Conservation (phyloP, 176 grass and related monocot species). For the Sorghum bicolor region DNA sequence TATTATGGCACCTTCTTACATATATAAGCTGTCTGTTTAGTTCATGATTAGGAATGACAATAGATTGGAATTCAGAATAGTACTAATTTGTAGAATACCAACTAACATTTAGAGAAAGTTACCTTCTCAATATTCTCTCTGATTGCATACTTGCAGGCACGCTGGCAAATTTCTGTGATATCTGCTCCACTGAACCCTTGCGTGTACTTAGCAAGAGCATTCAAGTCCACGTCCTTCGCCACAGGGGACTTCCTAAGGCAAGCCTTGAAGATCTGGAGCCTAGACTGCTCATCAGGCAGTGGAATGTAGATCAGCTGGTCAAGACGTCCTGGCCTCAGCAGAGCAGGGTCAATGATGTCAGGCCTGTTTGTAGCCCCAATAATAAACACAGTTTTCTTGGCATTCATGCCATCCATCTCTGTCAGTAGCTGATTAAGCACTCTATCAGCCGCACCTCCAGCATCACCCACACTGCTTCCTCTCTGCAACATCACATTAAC, state of each 20-base stretch:
- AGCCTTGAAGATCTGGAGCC: constrained; percentile 77
- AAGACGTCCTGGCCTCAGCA: constrained; percentile 73
- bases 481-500: constrained; percentile 39
- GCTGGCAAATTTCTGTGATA: constrained; percentile 91
- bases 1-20: not conserved
- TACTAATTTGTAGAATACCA: not conserved
- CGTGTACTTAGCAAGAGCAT: constrained; percentile 71
- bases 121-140: constrained; percentile 92
- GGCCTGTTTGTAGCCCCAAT: constrained; percentile 84
- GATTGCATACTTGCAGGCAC: constrained; percentile 80
- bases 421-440: constrained; percentile 80
- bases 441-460: constrained; percentile 75
- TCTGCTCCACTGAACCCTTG: constrained; percentile 88
- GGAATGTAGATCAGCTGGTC: constrained; percentile 86
- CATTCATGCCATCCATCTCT: constrained; percentile 89
- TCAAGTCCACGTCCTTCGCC: constrained; percentile 73
- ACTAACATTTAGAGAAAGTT: not conserved
- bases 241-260: constrained; percentile 82
- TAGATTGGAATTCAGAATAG: not conserved
- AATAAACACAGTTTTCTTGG: constrained; percentile 85
- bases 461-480: constrained; percentile 71
- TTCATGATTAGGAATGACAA: not conserved
- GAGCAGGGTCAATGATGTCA: constrained; percentile 77
- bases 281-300: constrained; percentile 64
- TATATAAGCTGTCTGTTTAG: not conserved